Percentiles rank a stretch among this genome's conserved stretches.
Evolutionary conservation across 495 filamentous ascomycete species (phyloP).

Genomic region (Neurospora hispaniola): DNA sequence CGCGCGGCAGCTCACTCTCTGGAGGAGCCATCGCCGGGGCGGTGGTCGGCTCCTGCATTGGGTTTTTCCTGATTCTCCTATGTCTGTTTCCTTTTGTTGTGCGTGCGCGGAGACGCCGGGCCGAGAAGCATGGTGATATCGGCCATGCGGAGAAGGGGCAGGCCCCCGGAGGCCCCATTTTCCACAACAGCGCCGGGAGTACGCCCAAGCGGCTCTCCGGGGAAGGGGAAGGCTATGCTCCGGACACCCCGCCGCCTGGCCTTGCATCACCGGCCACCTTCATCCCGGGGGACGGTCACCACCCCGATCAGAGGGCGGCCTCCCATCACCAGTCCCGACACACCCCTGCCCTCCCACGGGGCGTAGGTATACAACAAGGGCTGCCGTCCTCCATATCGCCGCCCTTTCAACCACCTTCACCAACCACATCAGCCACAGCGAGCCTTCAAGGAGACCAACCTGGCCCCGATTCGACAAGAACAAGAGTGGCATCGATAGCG

Average conservation of each 20-base stretch:
- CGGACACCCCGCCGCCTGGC: background rate
- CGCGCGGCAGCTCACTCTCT: slow-evolving; percentile 17
- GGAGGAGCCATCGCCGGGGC: slow-evolving; percentile 26
- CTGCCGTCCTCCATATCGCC: slow-evolving; percentile 21
- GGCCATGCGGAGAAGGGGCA: slow-evolving; percentile 24
- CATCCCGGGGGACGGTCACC: slow-evolving; percentile 6
- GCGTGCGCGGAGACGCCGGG: slow-evolving; percentile 17
- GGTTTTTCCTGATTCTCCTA: slow-evolving; percentile 20
- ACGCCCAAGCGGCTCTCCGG: slow-evolving; percentile 16
- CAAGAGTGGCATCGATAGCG: slow-evolving; percentile 8
- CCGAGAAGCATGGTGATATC: slow-evolving; percentile 13
- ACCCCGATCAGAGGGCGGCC: slow-evolving; percentile 8
- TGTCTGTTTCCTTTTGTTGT: slow-evolving; percentile 25
- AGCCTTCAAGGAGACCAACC: background rate
- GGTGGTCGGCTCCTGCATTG: slow-evolving; percentile 25
- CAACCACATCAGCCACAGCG: background rate
- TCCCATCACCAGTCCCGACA: slow-evolving; percentile 8
- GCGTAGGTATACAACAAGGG: slow-evolving; percentile 15
- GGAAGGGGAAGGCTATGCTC: slow-evolving; percentile 1
- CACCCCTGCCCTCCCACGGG: slow-evolving; percentile 9
- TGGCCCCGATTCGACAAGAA: background rate
- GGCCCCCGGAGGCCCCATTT: slow-evolving; percentile 25
- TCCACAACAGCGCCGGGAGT: slow-evolving; percentile 9
- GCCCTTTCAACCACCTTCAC: slow-evolving; percentile 12
- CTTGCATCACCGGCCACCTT: background rate